phyloP scores from a whole-genome alignment of 257 asterid species.

The Petrea volubilis region DNA sequence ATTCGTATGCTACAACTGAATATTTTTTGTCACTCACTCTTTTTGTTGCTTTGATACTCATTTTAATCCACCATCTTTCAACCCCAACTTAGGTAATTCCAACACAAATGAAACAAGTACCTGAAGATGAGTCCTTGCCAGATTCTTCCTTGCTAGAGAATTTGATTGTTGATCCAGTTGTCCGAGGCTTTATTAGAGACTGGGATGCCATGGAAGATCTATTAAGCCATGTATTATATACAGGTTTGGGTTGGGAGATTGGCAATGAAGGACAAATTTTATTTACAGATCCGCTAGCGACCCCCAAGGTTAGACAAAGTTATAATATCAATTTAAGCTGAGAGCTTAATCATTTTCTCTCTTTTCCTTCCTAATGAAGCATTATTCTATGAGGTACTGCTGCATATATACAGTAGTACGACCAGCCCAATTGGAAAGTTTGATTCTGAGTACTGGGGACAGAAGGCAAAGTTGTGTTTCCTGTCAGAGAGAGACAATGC shows the following conservation, averaged over 20 bases:
- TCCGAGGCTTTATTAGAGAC: conserved; percentile 77
- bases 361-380: neutral
- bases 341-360: conserved; percentile 2
- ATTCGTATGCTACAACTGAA: neutral
- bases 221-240: conserved; percentile 70
- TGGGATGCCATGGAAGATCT: conserved; percentile 99
- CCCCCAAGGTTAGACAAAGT: conserved; percentile 70
- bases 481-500: neutral
- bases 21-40: neutral
- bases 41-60: neutral
- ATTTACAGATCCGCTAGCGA: conserved; percentile 91
- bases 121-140: conserved; percentile 54
- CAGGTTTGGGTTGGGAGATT: conserved; percentile 92
- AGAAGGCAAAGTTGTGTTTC: neutral
- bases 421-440: neutral
- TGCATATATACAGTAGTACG: neutral
- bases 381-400: conserved; percentile 2
- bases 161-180: conserved; percentile 73
- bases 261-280: conserved; percentile 97
- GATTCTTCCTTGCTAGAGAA: conserved; percentile 62
- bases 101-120: conserved; percentile 75
- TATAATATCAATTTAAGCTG: conserved; percentile 13
- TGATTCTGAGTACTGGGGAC: neutral
- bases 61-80: conserved; percentile 3
- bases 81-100: conserved; percentile 62